Percentiles rank a stretch among this genome's conserved stretches.
These are phyloP conservation scores for Colletotrichum musicola DNA, from an alignment of 2,329 filamentous ascomycete genomes.

Conservation along the genomic window DNA sequence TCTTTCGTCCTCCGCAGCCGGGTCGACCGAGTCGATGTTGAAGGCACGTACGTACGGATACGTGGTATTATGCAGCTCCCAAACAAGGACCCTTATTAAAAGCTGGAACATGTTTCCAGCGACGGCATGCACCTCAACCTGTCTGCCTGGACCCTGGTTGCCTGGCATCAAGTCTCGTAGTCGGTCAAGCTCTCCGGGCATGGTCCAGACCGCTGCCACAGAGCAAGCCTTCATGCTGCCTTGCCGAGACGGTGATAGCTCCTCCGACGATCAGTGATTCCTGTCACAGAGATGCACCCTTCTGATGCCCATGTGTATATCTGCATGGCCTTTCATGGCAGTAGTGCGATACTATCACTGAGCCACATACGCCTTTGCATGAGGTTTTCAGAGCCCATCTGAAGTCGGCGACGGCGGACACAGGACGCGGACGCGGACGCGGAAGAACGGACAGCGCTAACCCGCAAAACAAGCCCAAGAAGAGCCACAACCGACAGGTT, in stretches of 20 bases:
- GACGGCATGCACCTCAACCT: background rate
- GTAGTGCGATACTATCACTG: too few species aligned
- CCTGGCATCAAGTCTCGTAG: background rate
- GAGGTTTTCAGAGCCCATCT: background rate
- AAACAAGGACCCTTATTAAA: constrained; percentile 2
- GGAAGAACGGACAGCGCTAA: background rate
- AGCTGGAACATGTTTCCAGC: background rate
- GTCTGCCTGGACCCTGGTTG: constrained; percentile 1
- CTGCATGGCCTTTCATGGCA: background rate
- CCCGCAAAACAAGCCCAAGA: constrained; percentile 1
- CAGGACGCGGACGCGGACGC: constrained; percentile 7
- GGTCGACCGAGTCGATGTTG: background rate
- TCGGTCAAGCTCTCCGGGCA: background rate
- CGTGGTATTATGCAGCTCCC: background rate
- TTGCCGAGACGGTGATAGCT: constrained; percentile 11
- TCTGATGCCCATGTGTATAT: background rate
- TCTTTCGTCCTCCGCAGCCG: background rate
- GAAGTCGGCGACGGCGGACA: constrained; percentile 10
- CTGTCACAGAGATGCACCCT: background rate
- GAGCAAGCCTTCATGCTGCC: background rate
- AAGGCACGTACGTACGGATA: background rate
- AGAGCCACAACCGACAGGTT: constrained; percentile 25
- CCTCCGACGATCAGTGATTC: constrained; percentile 2
- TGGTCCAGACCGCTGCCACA: constrained; percentile 25
- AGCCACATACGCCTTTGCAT: too few species aligned